phyloP scores from a whole-genome alignment of 495 filamentous ascomycete species.

The Podospora tetraspora region DNA sequence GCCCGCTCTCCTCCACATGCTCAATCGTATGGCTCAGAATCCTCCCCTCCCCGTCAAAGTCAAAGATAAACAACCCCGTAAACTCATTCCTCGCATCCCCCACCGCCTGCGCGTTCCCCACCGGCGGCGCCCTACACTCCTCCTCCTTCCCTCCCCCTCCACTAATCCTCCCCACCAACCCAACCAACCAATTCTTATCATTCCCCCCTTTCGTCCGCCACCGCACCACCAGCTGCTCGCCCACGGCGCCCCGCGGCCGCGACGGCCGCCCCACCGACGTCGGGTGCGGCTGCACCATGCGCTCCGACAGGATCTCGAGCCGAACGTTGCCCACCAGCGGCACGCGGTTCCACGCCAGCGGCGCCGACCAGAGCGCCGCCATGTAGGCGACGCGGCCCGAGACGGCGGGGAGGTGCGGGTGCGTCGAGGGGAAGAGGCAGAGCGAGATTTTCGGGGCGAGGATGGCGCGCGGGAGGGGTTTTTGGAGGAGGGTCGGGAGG shows the following conservation, averaged over 20 bases:
- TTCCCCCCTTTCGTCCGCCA: constrained; percentile 62
- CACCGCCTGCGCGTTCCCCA: constrained; percentile 20
- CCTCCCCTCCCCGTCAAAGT: constrained; percentile 86
- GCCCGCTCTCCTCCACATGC: constrained; percentile 73
- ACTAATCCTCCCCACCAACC: constrained; percentile 15
- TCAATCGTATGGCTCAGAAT: constrained; percentile 88
- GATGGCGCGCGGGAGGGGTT: constrained; percentile 76
- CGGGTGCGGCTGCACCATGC: constrained; percentile 54
- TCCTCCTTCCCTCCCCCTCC: not conserved
- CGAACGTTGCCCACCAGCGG: constrained; percentile 85
- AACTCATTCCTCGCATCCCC: constrained; percentile 48
- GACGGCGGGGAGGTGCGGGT: constrained; percentile 89
- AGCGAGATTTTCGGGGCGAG: constrained; percentile 87
- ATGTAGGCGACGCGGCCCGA: constrained; percentile 84
- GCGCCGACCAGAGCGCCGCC: constrained; percentile 90
- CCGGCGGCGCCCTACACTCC: constrained; percentile 16
- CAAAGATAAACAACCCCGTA: constrained; percentile 85
- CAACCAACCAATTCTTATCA: constrained; percentile 15
- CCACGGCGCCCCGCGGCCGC: constrained; percentile 39
- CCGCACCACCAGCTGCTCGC: constrained; percentile 78
- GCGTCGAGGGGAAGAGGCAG: constrained; percentile 92
- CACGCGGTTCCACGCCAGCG: constrained; percentile 89
- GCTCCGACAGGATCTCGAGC: constrained; percentile 79
- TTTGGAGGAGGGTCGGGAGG: constrained; percentile 79
- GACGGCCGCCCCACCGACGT: constrained; percentile 7